phyloP scores from a whole-genome alignment of 2,329 filamentous ascomycete species.

The Hymenoscyphus fraxineus region DNA sequence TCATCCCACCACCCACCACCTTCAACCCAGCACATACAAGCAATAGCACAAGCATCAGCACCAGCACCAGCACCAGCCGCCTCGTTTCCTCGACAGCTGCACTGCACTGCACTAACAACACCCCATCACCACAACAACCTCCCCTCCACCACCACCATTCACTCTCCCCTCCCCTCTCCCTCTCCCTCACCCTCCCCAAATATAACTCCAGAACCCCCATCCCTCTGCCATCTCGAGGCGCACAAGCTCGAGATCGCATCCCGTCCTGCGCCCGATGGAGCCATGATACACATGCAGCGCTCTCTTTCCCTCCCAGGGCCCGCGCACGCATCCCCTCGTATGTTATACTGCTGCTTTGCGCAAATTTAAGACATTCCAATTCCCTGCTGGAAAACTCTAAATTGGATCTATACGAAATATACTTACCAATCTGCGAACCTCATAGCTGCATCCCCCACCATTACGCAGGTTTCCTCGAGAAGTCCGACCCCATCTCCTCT shows the following conservation, averaged over 20 bases:
- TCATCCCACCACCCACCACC: slow-evolving; percentile 6
- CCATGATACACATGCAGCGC: slow-evolving; percentile 37
- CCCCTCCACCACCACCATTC: not conserved
- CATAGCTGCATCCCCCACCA: slow-evolving; percentile 49
- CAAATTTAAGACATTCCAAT: not conserved
- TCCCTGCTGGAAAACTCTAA: not conserved
- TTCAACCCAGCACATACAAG: not conserved
- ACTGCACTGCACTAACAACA: slow-evolving; percentile 1
- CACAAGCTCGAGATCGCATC: slow-evolving; percentile 28
- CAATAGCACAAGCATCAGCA: not conserved
- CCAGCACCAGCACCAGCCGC: not conserved
- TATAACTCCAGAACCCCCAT: not conserved
- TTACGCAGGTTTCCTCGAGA: slow-evolving; percentile 48
- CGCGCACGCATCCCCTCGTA: slow-evolving; percentile 36
- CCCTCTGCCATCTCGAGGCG: slow-evolving; percentile 28
- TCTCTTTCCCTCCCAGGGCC: slow-evolving; percentile 36
- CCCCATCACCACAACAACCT: not conserved
- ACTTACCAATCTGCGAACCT: slow-evolving; percentile 15
- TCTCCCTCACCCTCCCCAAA: not conserved
- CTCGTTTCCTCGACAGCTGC: slow-evolving; percentile 4
- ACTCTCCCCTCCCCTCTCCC: not conserved
- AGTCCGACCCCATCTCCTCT: slow-evolving; percentile 54
- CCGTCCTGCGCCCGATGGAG: slow-evolving; percentile 31
- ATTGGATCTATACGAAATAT: not conserved
- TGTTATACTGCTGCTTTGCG: slow-evolving; percentile 19